Percentiles rank a stretch among this genome's conserved stretches.
Conservation (phyloP, 345 rosid species). For the Eucalyptus urophylla region DNA sequence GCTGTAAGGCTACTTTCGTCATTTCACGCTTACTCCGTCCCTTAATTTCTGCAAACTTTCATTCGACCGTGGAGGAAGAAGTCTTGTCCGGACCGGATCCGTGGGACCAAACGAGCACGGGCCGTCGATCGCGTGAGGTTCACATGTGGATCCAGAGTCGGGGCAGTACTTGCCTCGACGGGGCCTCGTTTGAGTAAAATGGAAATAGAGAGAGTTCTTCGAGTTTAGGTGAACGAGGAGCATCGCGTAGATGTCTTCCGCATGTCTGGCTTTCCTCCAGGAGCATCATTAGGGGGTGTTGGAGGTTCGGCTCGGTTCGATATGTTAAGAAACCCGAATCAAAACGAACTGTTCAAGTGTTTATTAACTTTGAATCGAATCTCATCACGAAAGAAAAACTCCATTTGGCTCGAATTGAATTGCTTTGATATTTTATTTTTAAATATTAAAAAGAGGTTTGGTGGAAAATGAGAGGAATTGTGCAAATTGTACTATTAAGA, state of each 20-base stretch:
- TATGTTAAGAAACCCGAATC: too few relatives aligned
- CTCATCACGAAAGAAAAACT: too few relatives aligned
- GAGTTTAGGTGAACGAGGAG: neutral
- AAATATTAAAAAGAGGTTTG: too few relatives aligned
- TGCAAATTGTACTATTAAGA: too few relatives aligned
- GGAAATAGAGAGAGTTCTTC: neutral
- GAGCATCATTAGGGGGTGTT: too few relatives aligned
- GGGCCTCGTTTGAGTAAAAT: neutral
- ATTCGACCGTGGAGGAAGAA: neutral
- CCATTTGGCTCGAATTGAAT: too few relatives aligned
- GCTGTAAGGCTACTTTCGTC: neutral
- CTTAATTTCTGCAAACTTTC: neutral
- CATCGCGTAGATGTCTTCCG: neutral
- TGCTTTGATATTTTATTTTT: too few relatives aligned
- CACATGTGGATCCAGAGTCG: neutral
- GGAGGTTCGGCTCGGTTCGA: accelerated
- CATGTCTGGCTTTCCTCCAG: neutral
- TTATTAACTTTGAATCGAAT: accelerated
- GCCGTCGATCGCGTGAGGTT: neutral
- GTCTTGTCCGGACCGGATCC: neutral
- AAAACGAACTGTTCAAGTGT: accelerated
- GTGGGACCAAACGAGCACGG: neutral
- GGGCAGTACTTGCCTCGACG: neutral
- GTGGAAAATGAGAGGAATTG: too few relatives aligned
- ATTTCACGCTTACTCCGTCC: neutral